Conservation (phyloP, 495 filamentous ascomycete genomes). For the Aspergillus haitiensis region DNA sequence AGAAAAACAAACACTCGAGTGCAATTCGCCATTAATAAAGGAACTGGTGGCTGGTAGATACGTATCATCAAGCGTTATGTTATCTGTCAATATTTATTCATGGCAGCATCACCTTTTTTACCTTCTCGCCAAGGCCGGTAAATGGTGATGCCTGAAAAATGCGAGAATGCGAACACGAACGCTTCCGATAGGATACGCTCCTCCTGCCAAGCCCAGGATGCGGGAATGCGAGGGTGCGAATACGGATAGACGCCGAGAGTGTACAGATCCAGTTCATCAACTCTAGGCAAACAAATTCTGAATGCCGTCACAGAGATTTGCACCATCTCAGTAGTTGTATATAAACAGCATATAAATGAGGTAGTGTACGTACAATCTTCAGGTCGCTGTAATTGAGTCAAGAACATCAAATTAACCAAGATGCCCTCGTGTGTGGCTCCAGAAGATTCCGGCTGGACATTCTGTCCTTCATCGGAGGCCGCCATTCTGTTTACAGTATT, state of each 20-base stretch:
- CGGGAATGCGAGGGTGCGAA: neutral
- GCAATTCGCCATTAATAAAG: no score
- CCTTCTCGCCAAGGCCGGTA: no score
- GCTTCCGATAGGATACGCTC: no score
- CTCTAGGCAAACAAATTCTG: neutral
- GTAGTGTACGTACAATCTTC: neutral
- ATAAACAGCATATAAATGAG: neutral
- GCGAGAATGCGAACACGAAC: no score
- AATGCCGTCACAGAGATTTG: neutral
- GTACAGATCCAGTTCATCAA: neutral
- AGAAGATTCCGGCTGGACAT: conserved; percentile 8
- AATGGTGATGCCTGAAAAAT: no score
- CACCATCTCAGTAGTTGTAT: neutral
- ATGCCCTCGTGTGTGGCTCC: neutral
- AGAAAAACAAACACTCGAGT: no score
- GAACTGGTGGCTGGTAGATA: no score
- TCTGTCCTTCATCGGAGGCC: conserved; percentile 14
- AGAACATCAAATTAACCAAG: neutral
- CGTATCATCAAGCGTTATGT: no score
- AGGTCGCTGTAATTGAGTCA: no score
- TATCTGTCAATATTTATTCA: no score
- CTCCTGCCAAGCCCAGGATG: neutral
- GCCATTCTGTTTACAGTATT: conserved; percentile 38
- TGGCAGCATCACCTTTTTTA: no score
- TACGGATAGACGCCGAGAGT: neutral